These are phyloP conservation scores for Epithemia pelagica DNA, from an alignment of 108 stramenopile species.

Conservation along the genomic window DNA sequence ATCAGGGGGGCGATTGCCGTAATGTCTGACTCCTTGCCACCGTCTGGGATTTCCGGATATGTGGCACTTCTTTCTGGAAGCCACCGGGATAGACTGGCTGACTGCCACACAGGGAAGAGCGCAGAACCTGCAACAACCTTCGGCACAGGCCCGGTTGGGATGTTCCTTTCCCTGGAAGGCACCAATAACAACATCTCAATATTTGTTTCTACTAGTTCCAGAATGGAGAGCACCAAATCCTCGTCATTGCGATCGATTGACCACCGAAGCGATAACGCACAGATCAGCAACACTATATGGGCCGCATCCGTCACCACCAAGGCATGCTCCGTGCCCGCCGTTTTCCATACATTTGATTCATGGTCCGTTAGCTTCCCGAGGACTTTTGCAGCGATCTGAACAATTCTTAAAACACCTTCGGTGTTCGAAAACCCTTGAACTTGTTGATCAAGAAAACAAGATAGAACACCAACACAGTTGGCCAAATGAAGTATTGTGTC, in stretches of 20 bases:
- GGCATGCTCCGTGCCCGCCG: constrained; percentile 32
- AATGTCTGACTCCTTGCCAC: constrained; percentile 54
- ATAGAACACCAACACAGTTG: constrained; percentile 69
- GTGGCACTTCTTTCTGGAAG: constrained; percentile 18
- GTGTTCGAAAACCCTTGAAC: constrained; percentile 75
- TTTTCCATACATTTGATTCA: constrained; percentile 44
- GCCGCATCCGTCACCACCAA: constrained; percentile 70
- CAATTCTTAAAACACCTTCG: constrained; percentile 50
- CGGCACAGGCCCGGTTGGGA: constrained; percentile 10
- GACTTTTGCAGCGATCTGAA: constrained; percentile 41
- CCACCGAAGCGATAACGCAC: constrained; percentile 46
- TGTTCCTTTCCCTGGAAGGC: constrained; percentile 30
- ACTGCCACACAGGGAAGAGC: constrained; percentile 67
- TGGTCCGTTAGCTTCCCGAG: constrained; percentile 49
- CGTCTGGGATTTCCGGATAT: constrained; percentile 55
- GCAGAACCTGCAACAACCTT: constrained; percentile 44
- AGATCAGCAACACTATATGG: constrained; percentile 64
- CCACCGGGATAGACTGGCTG: constrained; percentile 60
- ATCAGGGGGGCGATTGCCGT: constrained; percentile 62
- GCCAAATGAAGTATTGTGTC: constrained; percentile 61
- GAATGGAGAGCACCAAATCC: constrained; percentile 52
- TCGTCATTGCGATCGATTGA: constrained; percentile 51
- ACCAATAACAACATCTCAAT: constrained; percentile 64
- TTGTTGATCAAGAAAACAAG: constrained; percentile 68
- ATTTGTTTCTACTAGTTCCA: constrained; percentile 38